Evolutionary conservation across 768 basidiomycete genomes (phyloP).

Genomic region (Trametes elegans): DNA sequence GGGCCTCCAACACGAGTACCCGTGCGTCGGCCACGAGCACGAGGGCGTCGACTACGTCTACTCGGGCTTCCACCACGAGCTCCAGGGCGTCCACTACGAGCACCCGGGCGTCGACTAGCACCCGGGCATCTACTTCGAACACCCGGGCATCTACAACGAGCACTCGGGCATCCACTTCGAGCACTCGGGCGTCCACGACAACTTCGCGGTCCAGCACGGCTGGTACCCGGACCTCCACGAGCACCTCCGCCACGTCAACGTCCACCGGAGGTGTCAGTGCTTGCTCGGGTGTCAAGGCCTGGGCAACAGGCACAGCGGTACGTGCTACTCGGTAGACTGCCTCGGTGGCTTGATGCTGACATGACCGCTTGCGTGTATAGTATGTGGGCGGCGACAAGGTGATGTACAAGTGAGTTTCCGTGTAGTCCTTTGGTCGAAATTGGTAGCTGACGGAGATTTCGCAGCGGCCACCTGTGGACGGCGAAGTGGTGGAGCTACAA

Average conservation of each 20-base stretch:
- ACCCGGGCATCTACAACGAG: neutral
- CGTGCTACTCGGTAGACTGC: constrained; percentile 4
- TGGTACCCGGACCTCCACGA: neutral
- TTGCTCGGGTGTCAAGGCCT: constrained; percentile 20
- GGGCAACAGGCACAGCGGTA: constrained; percentile 26
- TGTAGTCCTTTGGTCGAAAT: neutral
- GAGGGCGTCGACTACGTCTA: neutral
- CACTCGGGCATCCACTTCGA: neutral
- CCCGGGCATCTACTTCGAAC: neutral
- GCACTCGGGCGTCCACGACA: neutral
- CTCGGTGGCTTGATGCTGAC: neutral
- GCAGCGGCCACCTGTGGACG: constrained; percentile 27
- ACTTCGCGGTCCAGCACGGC: neutral
- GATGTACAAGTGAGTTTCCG: constrained; percentile 3
- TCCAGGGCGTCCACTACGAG: neutral
- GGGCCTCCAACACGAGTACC: constrained; percentile 3
- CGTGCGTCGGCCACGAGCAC: neutral
- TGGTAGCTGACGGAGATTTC: neutral
- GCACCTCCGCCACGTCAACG: neutral
- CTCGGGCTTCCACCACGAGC: neutral
- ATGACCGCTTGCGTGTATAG: constrained; percentile 1
- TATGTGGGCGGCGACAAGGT: constrained; percentile 28
- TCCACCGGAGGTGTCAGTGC: constrained; percentile 22
- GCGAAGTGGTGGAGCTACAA: constrained; percentile 32
- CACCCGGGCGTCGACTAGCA: neutral